Evolutionary conservation across 768 basidiomycete genomes (phyloP), one percentile per base, ranked within the genome.

Genomic region (Amanita polypyramis): DNA sequence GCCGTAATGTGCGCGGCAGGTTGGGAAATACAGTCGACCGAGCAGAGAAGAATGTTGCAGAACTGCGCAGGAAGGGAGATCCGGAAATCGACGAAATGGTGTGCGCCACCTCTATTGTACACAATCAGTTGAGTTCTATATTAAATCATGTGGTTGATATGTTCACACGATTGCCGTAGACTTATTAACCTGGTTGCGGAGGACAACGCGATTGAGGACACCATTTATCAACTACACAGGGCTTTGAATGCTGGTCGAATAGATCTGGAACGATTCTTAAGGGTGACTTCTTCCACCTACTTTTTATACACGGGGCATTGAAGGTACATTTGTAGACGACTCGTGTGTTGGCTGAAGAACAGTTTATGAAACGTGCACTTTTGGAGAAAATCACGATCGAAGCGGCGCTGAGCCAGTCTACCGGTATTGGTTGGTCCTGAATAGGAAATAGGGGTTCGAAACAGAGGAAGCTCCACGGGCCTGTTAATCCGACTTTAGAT

Each of bases 161-260:
- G 38, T 50, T 50, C 33, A 54, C 43, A 49, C 39, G 32, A 23
- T 39, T 25, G 7, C 45, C 50, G 35, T 47, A 98, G 95, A 66
- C 70, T 99, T 19, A 82, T 97, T 55, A 89, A 97, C 60, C 74
- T 98, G 23, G 85, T 97, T n/a, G 94, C 96, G n/a, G 96, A 99
- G 64, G 96, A 98, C 64, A 93, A 92, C 58, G 92, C 95, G 1
- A 93, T 98, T 60, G 95, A 97, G 66, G 96, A 98, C 63, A 95
- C 95, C 39, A 86, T 96, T 51, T 99, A 97, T 67, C 93, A 98
- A 62, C 76, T 99, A 40, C 91, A 94, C 54, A 77, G 93, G 52
- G 95, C 93, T 0, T 71, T 99, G 53, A 96, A 96, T 60, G 71
- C 83, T 45, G 89, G 89, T 0, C 79, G 91, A 50, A 84, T 97